Conservation (phyloP, 2,329 filamentous ascomycete species). For the Byssoonygena ceratinophila region DNA sequence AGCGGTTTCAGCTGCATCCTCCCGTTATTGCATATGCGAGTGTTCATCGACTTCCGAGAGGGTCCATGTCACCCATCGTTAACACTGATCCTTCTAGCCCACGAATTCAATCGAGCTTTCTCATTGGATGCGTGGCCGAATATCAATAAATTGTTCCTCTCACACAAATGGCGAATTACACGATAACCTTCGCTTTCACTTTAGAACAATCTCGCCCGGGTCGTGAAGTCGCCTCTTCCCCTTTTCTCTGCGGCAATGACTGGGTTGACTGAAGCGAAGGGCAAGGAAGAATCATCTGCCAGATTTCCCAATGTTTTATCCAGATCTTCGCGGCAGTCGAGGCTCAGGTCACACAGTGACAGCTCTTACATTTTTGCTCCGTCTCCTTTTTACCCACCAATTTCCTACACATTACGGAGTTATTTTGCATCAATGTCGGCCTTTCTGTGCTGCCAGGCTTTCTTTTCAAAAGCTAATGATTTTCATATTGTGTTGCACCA, state of each 20-base stretch:
- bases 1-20: slow-evolving; percentile 22
- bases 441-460: background rate
- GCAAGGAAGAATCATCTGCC: too few species aligned
- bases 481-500: background rate
- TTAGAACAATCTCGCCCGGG: too few species aligned
- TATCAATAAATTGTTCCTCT: background rate
- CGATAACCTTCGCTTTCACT: background rate
- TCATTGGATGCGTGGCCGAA: slow-evolving; percentile 1
- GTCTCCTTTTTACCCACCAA: background rate
- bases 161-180: background rate
- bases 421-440: background rate
- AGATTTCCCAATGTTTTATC: too few species aligned
- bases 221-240: too few species aligned
- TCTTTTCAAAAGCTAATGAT: background rate
- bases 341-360: background rate
- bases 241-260: too few species aligned
- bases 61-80: slow-evolving; percentile 5
- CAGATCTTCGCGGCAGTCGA: background rate
- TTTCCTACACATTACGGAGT: background rate
- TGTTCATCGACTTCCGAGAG: slow-evolving; percentile 15
- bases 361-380: background rate
- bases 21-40: slow-evolving; percentile 25
- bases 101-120: background rate
- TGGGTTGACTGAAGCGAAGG: too few species aligned
- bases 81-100: background rate